Percentiles rank a stretch among this genome's conserved stretches.
Conservation (phyloP, 2,329 filamentous ascomycete species). For the Fusarium paranaense region DNA sequence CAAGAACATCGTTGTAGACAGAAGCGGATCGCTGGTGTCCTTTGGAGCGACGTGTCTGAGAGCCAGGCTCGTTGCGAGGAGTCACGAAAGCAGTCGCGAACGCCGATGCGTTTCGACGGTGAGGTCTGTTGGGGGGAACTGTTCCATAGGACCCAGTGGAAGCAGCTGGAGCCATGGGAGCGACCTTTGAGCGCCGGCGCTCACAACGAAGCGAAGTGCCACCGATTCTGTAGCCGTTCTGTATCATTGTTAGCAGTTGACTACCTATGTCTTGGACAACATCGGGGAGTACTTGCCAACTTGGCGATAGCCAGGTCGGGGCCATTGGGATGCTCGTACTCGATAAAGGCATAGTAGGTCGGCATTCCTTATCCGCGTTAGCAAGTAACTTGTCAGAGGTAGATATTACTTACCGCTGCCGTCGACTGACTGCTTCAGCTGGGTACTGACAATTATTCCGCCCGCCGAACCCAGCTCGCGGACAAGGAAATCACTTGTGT, state of each 20-base stretch:
- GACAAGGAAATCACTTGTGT: constrained; percentile 52
- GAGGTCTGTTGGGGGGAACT: constrained; percentile 8
- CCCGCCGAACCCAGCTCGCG: constrained; percentile 50
- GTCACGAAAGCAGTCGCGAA: not conserved
- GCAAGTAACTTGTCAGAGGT: not conserved
- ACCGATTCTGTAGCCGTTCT: constrained; percentile 50
- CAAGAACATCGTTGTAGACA: not conserved
- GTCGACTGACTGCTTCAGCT: constrained; percentile 8
- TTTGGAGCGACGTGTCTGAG: not conserved
- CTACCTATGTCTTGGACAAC: not conserved
- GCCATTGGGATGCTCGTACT: constrained; percentile 52
- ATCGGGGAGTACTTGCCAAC: constrained; percentile 49
- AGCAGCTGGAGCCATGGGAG: not conserved
- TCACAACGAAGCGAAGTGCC: constrained; percentile 52
- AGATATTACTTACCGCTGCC: constrained; percentile 20
- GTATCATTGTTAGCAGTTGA: not conserved
- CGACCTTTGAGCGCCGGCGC: constrained; percentile 48
- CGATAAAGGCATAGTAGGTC: constrained; percentile 52
- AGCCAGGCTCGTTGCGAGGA: not conserved
- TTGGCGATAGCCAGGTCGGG: constrained; percentile 51
- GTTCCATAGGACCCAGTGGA: not conserved
- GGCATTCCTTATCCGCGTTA: constrained; percentile 32
- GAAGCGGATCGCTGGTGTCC: not conserved
- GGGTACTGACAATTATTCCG: constrained; percentile 49
- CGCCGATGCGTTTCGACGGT: constrained; percentile 5